phyloP scores from a whole-genome alignment of 345 rosid species.

The Brassica napus region Da-Ae NC_063435.1:19708001-19708500 shows the following conservation, averaged over 20 bases:
- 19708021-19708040: slow-evolving; percentile 82
- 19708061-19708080: neutral
- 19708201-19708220: slow-evolving; percentile 11
- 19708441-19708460: slow-evolving; percentile 54
- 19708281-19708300: slow-evolving; percentile 84
- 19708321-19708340: slow-evolving; percentile 32
- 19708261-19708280: slow-evolving; percentile 94
- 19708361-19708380: slow-evolving; percentile 1
- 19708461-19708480: slow-evolving; percentile 59
- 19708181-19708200: slow-evolving; percentile 7
- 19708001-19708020: slow-evolving; percentile 80
- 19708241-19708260: slow-evolving; percentile 80
- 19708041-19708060: slow-evolving; percentile 24
- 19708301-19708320: slow-evolving; percentile 95
- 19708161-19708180: slow-evolving; percentile 53
- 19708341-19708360: neutral
- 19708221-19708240: slow-evolving; percentile 21
- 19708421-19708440: slow-evolving; percentile 64
- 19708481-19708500: slow-evolving; percentile 76
- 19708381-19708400: slow-evolving; percentile 90
- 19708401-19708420: slow-evolving; percentile 78
- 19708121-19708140: slow-evolving; percentile 90
- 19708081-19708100: slow-evolving; percentile 10
- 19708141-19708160: slow-evolving; percentile 93
- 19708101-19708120: slow-evolving; percentile 53